These are phyloP conservation scores for Lyophyllum shimeji DNA, from an alignment of 768 basidiomycete species.

Conservation along the genomic window DNA sequence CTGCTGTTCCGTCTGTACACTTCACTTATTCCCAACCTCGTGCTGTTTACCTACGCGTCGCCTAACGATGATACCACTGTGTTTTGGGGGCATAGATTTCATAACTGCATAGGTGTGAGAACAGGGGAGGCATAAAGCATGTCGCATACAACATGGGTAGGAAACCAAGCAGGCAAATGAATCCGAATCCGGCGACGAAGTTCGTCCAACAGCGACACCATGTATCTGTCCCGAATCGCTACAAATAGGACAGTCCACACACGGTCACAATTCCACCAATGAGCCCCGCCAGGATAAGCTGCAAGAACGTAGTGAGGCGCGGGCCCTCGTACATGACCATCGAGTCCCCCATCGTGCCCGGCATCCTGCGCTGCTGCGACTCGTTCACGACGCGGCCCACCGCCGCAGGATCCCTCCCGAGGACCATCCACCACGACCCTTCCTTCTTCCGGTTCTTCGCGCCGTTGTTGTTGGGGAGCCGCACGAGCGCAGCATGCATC, in stretches of 20 bases:
- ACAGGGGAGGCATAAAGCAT: background rate
- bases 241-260: slow-evolving; percentile 14
- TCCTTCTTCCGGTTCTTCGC: slow-evolving; percentile 12
- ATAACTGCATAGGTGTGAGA: background rate
- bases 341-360: slow-evolving; percentile 16
- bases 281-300: slow-evolving; percentile 17
- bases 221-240: background rate
- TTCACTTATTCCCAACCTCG: background rate
- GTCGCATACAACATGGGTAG: slow-evolving; percentile 2
- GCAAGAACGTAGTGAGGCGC: slow-evolving; percentile 14
- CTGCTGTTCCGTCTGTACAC: background rate
- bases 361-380: slow-evolving; percentile 23
- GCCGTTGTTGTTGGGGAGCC: slow-evolving; percentile 3
- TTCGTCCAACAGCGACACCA: background rate
- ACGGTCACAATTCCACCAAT: slow-evolving; percentile 15
- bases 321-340: slow-evolving; percentile 8
- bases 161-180: background rate
- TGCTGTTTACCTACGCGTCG: background rate
- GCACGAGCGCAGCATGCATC: slow-evolving; percentile 26
- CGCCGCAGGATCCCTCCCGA: slow-evolving; percentile 25
- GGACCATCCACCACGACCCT: slow-evolving; percentile 32
- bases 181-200: too few species aligned
- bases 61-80: slow-evolving; percentile 4
- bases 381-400: slow-evolving; percentile 27
- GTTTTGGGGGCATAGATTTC: slow-evolving; percentile 1